Evolutionary conservation across 2,329 filamentous ascomycete species (phyloP), one percentile per base, ranked within the genome.

Genomic region (Venturia oleaginea): DNA sequence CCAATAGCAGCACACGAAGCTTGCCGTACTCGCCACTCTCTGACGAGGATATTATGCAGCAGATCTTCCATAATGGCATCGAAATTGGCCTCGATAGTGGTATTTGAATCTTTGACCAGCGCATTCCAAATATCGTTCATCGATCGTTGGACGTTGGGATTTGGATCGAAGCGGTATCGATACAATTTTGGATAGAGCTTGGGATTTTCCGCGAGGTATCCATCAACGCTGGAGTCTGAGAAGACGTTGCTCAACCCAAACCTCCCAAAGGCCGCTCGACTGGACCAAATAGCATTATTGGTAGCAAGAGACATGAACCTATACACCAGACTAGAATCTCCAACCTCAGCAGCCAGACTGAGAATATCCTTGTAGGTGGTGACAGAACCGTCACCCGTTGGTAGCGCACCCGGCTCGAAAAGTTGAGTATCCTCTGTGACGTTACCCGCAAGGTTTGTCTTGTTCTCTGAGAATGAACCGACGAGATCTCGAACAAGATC

Each of bases 61-160:
- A 97, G 78, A 72, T 99, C 94, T 11, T 87, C 81, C 79, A 99
- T 88, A 70, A 99, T 97, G 10, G 85, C 85, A 68, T 96, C 89
- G 71, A 97, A 97, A 74, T 97, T 84, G 22, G 82, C 79, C 68
- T 94, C 87, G 54, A 97, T 84, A 0, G 89, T 90, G 0, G 83
- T 81, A 22, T 85, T 86, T 1, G 91, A 84, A 69, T 97, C 92
- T 72, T 95, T 96, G 63, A 97, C 92, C n/a, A 99, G 78, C 0
- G 93, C 88, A 70, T 90, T 92, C 94, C 94, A 99, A 68, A 99
- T 97, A 67, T 95, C 91, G 65, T 96, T 92, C 94, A 99, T 99
- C 0, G 93, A 96, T 59, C 87, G 84, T 73, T 93, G 91, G 15
- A 97, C 94, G 68, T 96, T 96, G 1, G 87, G 83, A 72, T 97